Base-by-base conservation (phyloP, 768 basidiomycete species). In the Serendipita vermifera region DNA sequence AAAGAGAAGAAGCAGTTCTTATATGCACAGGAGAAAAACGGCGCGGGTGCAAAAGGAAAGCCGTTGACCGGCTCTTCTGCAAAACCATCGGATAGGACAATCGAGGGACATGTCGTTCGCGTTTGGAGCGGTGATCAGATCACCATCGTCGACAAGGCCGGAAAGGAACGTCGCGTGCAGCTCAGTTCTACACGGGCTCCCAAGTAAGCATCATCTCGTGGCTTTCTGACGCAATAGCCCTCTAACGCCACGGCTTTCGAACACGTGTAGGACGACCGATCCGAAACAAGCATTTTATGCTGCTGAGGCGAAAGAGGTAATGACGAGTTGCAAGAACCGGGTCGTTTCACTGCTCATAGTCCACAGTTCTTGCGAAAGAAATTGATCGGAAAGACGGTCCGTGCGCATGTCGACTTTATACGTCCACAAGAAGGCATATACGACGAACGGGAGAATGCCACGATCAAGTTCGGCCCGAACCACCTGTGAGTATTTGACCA, bases 61-160 rank as follows among this genome's bases (percentile, higher is more conserved):
- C 55, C 73, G 1, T 58, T 71, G 17, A 59, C 66, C 11, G 41
- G 14, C 14, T 9, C 9, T 31, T 26, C 46, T 4, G n/a, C n/a
- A 20, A 60, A 67, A 13, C 76, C 73, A 58, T 80, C 77, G 3
- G 67, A 69, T 39, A 75, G 77, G 43, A 65, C 71, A 5, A 96
- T 92, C 61, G 91, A 94, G 55, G 93, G 79, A 1, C 79, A 78
- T 2, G 91, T 98, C 7, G 70, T 81, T 29, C 82, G 94, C 11
- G 71, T 97, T 15, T 97, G 94, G 96, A 86, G 82, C 54, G 89
- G 85, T 5, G 94, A 98, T 68, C 88, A 90, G 64, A 70, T 98
- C 55, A 86, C 87, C 11, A 81, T 94, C 35, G 70, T 80, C 2
- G 83, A 85, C 57, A 85, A 82, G 66, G 85, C 81, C 55, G 75